These are phyloP conservation scores for Drosera spatulata DNA, from an alignment of 179 eudicot genomes.

Conservation along the genomic window DNA sequence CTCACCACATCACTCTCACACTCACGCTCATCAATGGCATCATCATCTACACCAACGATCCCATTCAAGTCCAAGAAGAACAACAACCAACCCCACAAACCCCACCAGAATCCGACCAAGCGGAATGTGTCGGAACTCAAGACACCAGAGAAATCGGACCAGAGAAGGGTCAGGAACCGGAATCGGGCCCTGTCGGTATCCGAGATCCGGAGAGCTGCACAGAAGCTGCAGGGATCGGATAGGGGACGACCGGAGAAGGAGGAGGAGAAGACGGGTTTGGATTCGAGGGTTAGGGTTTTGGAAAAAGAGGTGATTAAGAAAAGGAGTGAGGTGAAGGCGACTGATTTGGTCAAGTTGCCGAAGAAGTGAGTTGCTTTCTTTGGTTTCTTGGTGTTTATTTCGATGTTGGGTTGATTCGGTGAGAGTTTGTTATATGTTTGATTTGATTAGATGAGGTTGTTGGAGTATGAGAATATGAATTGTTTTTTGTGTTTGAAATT, in stretches of 20 bases:
- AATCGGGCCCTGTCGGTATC: conserved; percentile 34
- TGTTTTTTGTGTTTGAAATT: too few relatives aligned
- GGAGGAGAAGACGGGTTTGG: neutral
- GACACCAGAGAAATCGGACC: conserved; percentile 39
- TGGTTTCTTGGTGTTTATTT: too few relatives aligned
- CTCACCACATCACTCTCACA: neutral
- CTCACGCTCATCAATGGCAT: conserved; percentile 19
- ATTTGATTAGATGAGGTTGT: too few relatives aligned
- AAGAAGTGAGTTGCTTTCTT: conserved; percentile 33
- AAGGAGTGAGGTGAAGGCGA: conserved; percentile 1
- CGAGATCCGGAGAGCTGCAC: conserved; percentile 38
- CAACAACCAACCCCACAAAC: conserved; percentile 11
- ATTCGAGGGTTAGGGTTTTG: neutral
- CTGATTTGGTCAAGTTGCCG: conserved; percentile 21
- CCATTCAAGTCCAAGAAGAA: conserved; percentile 45
- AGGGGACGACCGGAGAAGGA: neutral
- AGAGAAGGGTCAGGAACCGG: conserved; percentile 23
- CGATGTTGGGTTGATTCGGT: too few relatives aligned
- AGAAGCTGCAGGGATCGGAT: conserved; percentile 23
- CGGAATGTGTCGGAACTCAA: conserved; percentile 13
- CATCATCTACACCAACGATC: conserved; percentile 1
- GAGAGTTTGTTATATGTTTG: too few relatives aligned
- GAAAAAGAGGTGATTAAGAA: conserved; percentile 2
- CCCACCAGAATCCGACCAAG: neutral
- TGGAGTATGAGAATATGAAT: too few relatives aligned